Base-by-base conservation (phyloP, 2,329 filamentous ascomycete genomes). In the Verticillium nonalfalfae region DNA sequence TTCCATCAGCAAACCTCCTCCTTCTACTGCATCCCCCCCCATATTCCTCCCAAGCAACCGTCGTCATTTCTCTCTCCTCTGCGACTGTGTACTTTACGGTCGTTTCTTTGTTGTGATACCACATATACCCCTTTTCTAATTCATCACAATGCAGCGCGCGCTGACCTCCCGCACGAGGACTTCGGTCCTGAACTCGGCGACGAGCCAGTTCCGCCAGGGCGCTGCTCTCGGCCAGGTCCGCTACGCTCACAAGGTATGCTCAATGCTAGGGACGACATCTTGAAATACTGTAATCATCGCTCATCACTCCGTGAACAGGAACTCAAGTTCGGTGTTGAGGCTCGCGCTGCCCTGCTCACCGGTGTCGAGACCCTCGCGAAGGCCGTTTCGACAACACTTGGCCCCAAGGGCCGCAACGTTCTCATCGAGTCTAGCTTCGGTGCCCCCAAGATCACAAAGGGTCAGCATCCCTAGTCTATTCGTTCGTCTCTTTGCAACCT, bases 371-470 rank as follows among this genome's bases (percentile, higher is more conserved):
- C 95, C 69, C 88, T 99, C 67, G 93, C 95, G 72, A 96, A 89
- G 82, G 95, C 95, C 66, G 95, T 99, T 66, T 90, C 94, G 67
- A 97, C 94, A 65, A 99, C 95, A 67, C 86, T 99, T 65, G 95
- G 95, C 69, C 95, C 95, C 72, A 99, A 99, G 86, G 95, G 95
- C 78, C 89, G 95, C 76, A 99, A 98, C 81, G 95, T 99, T 69
- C 79, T 99, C 74, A 99, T 99, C 70, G 95, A 99, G 84, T 97
- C 94, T 66, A 92, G 91, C 83, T 99, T 97, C 74, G 95, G 95
- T 78, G 97, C 95, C 18, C 95, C 95, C 72, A 99, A 99, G 87
- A 99, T 99, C 79, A 99, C 95, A 72, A 99, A 99, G 85, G 94
- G 94, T 97, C 82, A 66, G 83, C 13, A 56, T 13, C 75, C 56